phyloP scores from a whole-genome alignment of 495 filamentous ascomycete genomes.

The Neurospora discreta region DNA sequence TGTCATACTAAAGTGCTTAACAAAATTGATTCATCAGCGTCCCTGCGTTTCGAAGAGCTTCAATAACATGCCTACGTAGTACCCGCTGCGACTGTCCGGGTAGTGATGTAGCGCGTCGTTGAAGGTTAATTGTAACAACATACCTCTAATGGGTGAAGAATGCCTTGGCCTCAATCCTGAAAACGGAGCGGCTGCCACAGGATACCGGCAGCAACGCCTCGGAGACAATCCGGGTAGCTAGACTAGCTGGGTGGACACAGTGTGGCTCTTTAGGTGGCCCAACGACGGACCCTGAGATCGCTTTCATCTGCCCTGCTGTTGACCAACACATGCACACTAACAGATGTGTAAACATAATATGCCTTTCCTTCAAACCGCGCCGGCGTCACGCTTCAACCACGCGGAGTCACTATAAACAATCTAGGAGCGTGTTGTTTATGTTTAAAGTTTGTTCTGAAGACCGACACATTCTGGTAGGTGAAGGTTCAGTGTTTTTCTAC shows the following conservation, averaged over 20 bases:
- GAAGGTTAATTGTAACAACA: background rate
- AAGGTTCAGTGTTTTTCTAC: background rate
- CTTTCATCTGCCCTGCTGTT: background rate
- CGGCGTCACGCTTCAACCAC: background rate
- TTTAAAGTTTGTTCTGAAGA: slow-evolving; percentile 3
- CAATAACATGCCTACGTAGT: background rate
- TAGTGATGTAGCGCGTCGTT: background rate
- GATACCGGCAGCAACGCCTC: background rate
- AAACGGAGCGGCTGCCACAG: background rate
- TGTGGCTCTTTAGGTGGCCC: background rate
- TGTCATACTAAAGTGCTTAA: background rate
- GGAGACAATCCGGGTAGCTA: background rate
- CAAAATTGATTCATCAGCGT: background rate
- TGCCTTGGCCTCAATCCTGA: background rate
- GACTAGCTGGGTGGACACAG: background rate
- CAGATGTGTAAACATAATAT: slow-evolving; percentile 2
- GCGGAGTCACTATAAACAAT: background rate
- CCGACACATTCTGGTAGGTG: background rate
- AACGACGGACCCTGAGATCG: background rate
- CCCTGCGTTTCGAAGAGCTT: background rate
- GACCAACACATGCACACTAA: background rate
- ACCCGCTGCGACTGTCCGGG: background rate
- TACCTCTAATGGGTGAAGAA: background rate
- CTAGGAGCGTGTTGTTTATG: background rate
- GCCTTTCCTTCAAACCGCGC: slow-evolving; percentile 10